A percentile compares a stretch with the other conserved stretches of the same genome.
phyloP scores from a whole-genome alignment of 129 eudicot species.

The Pulicaria dysenterica region DNA sequence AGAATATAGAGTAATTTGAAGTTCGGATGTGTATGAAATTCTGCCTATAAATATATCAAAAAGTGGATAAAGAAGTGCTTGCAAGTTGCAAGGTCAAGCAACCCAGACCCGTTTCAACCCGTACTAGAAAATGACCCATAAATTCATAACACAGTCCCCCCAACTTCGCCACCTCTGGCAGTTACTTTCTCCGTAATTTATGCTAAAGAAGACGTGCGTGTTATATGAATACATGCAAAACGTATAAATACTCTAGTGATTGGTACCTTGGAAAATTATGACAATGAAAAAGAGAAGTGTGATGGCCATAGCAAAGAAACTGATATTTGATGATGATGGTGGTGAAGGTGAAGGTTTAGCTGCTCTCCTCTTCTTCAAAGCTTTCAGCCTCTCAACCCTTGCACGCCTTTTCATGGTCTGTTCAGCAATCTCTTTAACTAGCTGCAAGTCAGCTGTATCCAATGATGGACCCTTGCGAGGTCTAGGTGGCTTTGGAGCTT shows the following conservation, averaged over 20 bases:
- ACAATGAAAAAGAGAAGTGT: slow-evolving; percentile 62
- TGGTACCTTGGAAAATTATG: slow-evolving; percentile 70
- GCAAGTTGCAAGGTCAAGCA: background rate
- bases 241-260: background rate
- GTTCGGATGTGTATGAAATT: too few relatives aligned
- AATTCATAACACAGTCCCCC: background rate
- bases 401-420: slow-evolving; percentile 73
- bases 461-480: slow-evolving; percentile 79
- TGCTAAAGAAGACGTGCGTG: background rate
- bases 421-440: slow-evolving; percentile 70
- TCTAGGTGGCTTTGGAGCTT: slow-evolving; percentile 78
- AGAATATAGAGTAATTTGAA: too few relatives aligned
- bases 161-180: background rate
- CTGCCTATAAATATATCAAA: background rate
- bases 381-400: slow-evolving; percentile 63
- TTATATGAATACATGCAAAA: slow-evolving; percentile 14
- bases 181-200: background rate
- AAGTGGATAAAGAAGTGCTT: background rate
- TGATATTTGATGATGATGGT: slow-evolving; percentile 43
- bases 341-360: slow-evolving; percentile 38
- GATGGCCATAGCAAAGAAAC: slow-evolving; percentile 57
- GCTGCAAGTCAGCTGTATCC: slow-evolving; percentile 59
- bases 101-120: background rate
- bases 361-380: slow-evolving; percentile 60
- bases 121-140: background rate